Conservation (phyloP, 2,329 filamentous ascomycete genomes). For the Penicillium sp. region DNA sequence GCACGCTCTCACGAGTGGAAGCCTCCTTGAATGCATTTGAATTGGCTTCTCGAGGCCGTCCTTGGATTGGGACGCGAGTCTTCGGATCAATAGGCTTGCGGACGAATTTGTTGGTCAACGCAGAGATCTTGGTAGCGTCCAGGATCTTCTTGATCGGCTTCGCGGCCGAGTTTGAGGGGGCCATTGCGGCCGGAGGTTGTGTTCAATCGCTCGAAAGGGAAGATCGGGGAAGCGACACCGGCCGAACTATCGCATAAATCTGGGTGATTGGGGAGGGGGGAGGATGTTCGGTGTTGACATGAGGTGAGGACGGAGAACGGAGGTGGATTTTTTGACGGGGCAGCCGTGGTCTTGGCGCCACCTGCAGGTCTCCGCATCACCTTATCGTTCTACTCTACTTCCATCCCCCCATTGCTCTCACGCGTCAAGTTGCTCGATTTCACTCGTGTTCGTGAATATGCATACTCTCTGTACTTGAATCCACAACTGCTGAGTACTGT, state of each 20-base stretch:
- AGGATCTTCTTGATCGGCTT: slow-evolving; percentile 41
- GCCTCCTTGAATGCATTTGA: slow-evolving; percentile 50
- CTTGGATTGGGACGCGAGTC: slow-evolving; percentile 42
- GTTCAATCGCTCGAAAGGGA: slow-evolving; percentile 16
- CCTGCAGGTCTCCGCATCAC: slow-evolving; percentile 28
- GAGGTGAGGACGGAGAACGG: slow-evolving; percentile 24
- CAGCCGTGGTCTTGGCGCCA: slow-evolving; percentile 29
- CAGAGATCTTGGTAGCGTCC: slow-evolving; percentile 45
- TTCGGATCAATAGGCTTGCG: slow-evolving; percentile 39
- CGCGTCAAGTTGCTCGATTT: background rate
- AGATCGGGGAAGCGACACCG: slow-evolving; percentile 5
- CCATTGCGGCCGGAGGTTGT: slow-evolving; percentile 39
- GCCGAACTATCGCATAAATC: slow-evolving; percentile 26
- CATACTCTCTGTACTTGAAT: background rate
- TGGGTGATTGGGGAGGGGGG: slow-evolving; percentile 5
- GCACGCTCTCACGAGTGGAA: slow-evolving; percentile 40
- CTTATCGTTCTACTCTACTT: slow-evolving; percentile 24
- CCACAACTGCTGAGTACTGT: slow-evolving; percentile 2
- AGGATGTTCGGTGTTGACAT: slow-evolving; percentile 17
- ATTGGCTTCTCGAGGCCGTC: slow-evolving; percentile 40
- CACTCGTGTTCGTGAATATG: slow-evolving; percentile 22
- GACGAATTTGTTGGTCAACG: slow-evolving; percentile 39
- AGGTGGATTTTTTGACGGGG: slow-evolving; percentile 42
- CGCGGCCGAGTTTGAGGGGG: slow-evolving; percentile 30
- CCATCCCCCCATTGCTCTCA: slow-evolving; percentile 16